phyloP scores from a whole-genome alignment of 2,329 filamentous ascomycete species.

The Fusarium nodosum region DNA sequence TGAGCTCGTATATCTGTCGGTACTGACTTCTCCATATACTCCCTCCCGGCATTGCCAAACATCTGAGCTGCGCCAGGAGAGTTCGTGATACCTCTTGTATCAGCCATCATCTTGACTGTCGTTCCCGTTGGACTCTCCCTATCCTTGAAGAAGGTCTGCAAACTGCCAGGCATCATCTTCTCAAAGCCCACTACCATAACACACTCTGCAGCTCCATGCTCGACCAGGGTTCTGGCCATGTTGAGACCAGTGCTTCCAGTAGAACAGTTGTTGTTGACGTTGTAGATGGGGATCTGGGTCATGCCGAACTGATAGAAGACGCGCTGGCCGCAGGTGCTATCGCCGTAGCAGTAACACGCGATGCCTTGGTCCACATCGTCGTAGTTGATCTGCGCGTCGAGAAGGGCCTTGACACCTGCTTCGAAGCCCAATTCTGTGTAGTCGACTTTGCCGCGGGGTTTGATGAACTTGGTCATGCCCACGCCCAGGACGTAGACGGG shows the following conservation, averaged over 20 bases:
- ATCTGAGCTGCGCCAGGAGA: constrained; percentile 90
- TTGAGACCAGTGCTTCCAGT: constrained; percentile 93
- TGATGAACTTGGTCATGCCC: constrained; percentile 99
- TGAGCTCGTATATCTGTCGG: neutral
- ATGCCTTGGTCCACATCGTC: constrained; percentile 95
- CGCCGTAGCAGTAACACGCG: constrained; percentile 98
- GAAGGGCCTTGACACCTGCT: constrained; percentile 88
- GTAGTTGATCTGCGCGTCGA: constrained; percentile 91
- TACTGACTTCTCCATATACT: constrained; percentile 92
- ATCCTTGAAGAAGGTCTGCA: constrained; percentile 88
- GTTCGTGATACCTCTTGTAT: constrained; percentile 83
- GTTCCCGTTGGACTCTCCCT: constrained; percentile 83
- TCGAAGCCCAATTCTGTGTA: constrained; percentile 96
- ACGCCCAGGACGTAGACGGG: constrained; percentile 92
- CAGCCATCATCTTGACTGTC: constrained; percentile 81
- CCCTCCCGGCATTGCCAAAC: constrained; percentile 93
- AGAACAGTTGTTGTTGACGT: constrained; percentile 98
- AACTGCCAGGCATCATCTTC: constrained; percentile 95
- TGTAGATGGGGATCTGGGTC: constrained; percentile 96
- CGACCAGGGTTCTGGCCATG: constrained; percentile 84
- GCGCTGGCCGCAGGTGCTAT: constrained; percentile 93
- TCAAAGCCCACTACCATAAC: constrained; percentile 95
- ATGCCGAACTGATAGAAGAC: constrained; percentile 99
- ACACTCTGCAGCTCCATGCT: constrained; percentile 85
- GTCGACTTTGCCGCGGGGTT: constrained; percentile 92